Evolutionary conservation across 2,329 filamentous ascomycete species (phyloP), one percentile per base, ranked within the genome.

Genomic region (Mycosphaerella sp.): DNA sequence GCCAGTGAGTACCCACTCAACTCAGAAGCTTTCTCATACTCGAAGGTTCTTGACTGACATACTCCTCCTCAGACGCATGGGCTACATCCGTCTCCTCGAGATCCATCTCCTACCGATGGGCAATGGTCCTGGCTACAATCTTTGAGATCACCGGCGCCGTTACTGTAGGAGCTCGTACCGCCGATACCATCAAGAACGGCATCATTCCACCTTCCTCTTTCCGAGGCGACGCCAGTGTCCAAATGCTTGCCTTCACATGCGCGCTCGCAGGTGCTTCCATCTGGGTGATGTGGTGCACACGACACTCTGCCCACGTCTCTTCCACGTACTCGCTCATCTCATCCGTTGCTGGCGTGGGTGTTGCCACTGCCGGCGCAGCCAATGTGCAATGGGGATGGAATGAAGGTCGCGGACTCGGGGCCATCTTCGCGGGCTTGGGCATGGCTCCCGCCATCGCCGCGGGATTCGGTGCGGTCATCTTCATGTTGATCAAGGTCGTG

Each of bases 301-400:
- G 66, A 39, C 64, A 78, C 58, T 80, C 79, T 38, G 73, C 82
- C 59, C 81, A 80, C 36, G 80, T 83, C 17, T 83, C 80, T 0
- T 82, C 81, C 3, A 84, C 81, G 1, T 80, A 83, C 66, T 81
- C 80, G 10, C 76, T 83, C 56, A 76, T 83, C 57, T 80, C 79
- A 14, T 79, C 79, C 58, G 74, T 84, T 31, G 72, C 82, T 52
- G 81, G 81, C 53, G 79, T 82, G 63, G 81, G 80, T 43, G 73
- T 84, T 38, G 81, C 79, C 6, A 76, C 80, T 32, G 78, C 83
- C 29, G 65, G 71, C 40, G 64, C 68, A 21, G 55, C 62, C 31
- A 53, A 63, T 8, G 66, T 74, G 54, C 64, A 69, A 47, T 74
- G 72, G 73, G 70, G 63, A 14, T 78, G 75, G 74, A 66, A 66